Conservation (phyloP, 352 stramenopile genomes). For the Albugo candida region DNA sequence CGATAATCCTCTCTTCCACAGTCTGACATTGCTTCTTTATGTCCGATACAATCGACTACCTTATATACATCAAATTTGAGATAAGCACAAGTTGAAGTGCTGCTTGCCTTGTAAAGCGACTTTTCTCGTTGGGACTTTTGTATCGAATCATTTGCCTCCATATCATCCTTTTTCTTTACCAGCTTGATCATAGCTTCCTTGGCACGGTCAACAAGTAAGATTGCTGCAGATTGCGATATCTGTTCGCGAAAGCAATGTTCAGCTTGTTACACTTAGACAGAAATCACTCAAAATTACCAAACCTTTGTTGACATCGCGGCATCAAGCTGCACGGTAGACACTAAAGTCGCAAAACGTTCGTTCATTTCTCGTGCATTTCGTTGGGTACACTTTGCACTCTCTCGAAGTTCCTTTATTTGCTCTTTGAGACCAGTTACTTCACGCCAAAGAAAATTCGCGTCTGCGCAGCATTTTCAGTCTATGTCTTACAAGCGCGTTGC, state of each 20-base stretch:
- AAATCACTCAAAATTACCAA: not conserved
- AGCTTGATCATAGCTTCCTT: constrained; percentile 13
- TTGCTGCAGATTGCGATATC: constrained; percentile 21
- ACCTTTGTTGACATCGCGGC: constrained; percentile 34
- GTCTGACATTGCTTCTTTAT: constrained; percentile 25
- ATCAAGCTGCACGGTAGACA: constrained; percentile 39
- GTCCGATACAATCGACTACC: constrained; percentile 11
- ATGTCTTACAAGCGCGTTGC: no score
- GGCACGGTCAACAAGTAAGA: constrained; percentile 14
- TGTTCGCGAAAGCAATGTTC: not conserved
- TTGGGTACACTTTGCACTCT: constrained; percentile 7
- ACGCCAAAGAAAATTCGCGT: constrained; percentile 27
- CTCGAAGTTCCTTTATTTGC: constrained; percentile 22
- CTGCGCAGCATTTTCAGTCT: constrained; percentile 4
- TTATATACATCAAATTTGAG: no score
- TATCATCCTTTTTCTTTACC: constrained; percentile 26
- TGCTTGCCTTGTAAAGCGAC: constrained; percentile 30
- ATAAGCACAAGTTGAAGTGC: not conserved
- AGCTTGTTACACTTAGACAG: not conserved
- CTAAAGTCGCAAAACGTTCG: constrained; percentile 17
- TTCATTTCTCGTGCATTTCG: constrained; percentile 10
- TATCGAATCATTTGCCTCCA: constrained; percentile 10
- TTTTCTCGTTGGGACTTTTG: constrained; percentile 42
- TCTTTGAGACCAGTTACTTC: constrained; percentile 39
- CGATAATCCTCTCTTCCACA: constrained; percentile 33